phyloP scores from a whole-genome alignment of 2,329 filamentous ascomycete species.

The Grosmannia serpens region DNA sequence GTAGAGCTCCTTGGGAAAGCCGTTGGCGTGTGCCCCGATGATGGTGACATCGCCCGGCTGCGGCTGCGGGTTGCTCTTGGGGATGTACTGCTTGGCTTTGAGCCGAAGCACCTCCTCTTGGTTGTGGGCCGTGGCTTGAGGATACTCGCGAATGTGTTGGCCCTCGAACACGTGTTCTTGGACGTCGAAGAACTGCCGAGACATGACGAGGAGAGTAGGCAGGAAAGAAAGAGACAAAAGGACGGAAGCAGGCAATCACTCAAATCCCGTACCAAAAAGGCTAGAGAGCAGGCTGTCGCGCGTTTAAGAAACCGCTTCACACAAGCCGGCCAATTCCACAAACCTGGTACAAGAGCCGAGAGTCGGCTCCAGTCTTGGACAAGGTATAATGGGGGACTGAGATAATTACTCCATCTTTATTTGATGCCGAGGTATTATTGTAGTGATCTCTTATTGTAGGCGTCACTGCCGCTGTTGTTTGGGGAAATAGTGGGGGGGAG shows the following conservation, averaged over 20 bases:
- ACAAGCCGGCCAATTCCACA: not conserved
- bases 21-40: constrained; percentile 80
- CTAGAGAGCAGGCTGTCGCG: no score
- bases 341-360: not conserved
- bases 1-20: constrained; percentile 89
- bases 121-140: constrained; percentile 55
- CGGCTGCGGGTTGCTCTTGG: constrained; percentile 55
- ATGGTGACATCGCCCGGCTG: constrained; percentile 71
- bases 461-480: not conserved
- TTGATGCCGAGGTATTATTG: not conserved
- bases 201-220: constrained; percentile 7
- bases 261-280: no score
- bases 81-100: constrained; percentile 80
- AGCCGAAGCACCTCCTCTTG: constrained; percentile 67
- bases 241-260: not conserved
- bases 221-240: not conserved
- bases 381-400: not conserved
- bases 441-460: no score
- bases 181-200: constrained; percentile 42
- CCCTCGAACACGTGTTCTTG: constrained; percentile 62
- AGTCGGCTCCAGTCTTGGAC: not conserved
- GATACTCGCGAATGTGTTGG: constrained; percentile 74
- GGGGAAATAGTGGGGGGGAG: not conserved
- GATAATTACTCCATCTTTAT: not conserved
- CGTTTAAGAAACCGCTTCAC: no score